Conservation (phyloP, 2,329 filamentous ascomycete species). For the Epichloe typhina region DNA sequence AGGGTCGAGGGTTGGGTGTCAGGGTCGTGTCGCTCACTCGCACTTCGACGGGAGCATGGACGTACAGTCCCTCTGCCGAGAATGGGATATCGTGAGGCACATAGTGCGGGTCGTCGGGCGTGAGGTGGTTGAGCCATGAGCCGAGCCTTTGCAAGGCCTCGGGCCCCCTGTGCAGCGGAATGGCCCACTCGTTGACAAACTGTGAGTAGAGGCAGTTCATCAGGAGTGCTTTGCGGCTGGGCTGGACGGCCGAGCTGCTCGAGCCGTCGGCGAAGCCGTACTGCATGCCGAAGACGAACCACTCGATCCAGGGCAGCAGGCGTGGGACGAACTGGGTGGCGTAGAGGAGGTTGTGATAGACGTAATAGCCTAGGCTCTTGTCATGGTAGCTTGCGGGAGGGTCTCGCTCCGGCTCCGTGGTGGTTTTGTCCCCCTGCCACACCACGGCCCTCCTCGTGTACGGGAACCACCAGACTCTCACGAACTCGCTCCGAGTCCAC, state of each 20-base stretch:
- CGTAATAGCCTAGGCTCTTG: constrained; percentile 65
- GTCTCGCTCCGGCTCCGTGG: constrained; percentile 43
- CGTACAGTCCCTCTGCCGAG: constrained; percentile 63
- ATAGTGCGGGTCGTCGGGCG: constrained; percentile 50
- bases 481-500: constrained; percentile 79
- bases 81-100: constrained; percentile 62
- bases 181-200: constrained; percentile 95
- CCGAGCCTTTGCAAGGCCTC: constrained; percentile 74
- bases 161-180: constrained; percentile 74
- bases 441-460: constrained; percentile 79
- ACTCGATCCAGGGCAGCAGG: constrained; percentile 78
- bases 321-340: constrained; percentile 64
- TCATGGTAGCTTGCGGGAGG: constrained; percentile 68
- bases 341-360: constrained; percentile 86
- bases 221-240: constrained; percentile 65
- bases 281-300: constrained; percentile 96
- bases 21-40: constrained; percentile 59
- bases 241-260: constrained; percentile 62
- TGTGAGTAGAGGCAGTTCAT: constrained; percentile 99
- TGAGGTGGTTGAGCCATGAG: constrained; percentile 63
- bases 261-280: constrained; percentile 72
- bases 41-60: constrained; percentile 89
- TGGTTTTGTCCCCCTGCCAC: constrained; percentile 78
- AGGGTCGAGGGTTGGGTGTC: constrained; percentile 24
- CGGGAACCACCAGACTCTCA: constrained; percentile 95